These are phyloP conservation scores for Evansstolkia leycettana DNA, from an alignment of 495 filamentous ascomycete species.

Conservation along the genomic window DNA sequence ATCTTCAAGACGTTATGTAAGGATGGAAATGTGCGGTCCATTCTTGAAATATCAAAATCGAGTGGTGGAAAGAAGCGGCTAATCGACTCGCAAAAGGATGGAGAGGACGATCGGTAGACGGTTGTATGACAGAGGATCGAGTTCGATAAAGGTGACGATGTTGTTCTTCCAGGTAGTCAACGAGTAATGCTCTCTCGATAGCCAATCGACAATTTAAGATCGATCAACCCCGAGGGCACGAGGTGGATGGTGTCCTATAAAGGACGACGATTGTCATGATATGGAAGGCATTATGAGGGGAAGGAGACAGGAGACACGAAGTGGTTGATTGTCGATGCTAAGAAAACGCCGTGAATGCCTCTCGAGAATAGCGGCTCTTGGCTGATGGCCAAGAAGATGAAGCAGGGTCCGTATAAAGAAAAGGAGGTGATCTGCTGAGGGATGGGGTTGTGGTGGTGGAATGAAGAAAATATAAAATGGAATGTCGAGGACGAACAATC, in stretches of 20 bases:
- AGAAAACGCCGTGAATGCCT: no score
- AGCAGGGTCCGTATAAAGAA: no score
- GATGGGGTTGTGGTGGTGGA: no score
- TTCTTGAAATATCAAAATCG: constrained; percentile 9
- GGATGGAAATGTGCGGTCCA: constrained; percentile 28
- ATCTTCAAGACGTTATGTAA: constrained; percentile 36
- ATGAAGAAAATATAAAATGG: no score
- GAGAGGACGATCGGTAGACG: constrained; percentile 3
- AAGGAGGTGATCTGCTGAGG: no score
- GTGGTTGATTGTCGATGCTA: no score
- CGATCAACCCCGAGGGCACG: constrained; percentile 19
- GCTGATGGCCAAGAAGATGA: no score
- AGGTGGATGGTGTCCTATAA: constrained; percentile 16
- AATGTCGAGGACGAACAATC: no score
- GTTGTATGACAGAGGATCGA: no score
- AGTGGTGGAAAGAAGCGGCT: no score
- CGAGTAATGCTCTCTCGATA: constrained; percentile 16
- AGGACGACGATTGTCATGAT: constrained; percentile 34
- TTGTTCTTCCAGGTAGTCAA: constrained; percentile 1
- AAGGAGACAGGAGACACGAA: constrained; percentile 5
- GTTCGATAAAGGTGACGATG: no score
- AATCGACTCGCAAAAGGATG: constrained; percentile 5
- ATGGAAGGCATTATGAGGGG: constrained; percentile 26
- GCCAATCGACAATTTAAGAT: constrained; percentile 19
- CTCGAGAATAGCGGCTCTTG: no score